Percentiles rank a stretch among this genome's conserved stretches.
These are phyloP conservation scores for Penicillium vulpinum DNA, from an alignment of 2,329 filamentous ascomycete species.

Conservation along the genomic window DNA sequence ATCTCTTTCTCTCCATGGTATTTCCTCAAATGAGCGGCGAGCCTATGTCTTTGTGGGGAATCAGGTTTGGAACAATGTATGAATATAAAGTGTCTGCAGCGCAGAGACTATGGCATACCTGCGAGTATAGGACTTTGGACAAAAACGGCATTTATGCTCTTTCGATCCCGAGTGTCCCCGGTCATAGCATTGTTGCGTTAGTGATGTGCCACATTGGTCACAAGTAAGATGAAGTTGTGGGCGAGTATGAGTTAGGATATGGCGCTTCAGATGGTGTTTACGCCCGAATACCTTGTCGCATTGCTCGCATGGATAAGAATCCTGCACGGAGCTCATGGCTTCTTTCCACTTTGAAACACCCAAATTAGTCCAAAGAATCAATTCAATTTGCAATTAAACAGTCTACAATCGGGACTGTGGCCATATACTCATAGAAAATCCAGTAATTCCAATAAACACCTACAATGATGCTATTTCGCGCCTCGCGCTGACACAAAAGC, in stretches of 20 bases:
- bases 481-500: background rate
- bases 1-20: background rate
- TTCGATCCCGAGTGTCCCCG: background rate
- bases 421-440: background rate
- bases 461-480: background rate
- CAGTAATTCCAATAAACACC: background rate
- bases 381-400: background rate
- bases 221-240: constrained; percentile 1
- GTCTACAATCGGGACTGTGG: background rate
- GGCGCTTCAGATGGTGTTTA: constrained; percentile 6
- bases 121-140: constrained; percentile 3
- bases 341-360: background rate
- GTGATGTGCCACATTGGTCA: background rate
- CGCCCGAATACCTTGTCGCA: constrained; percentile 4
- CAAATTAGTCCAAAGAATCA: background rate
- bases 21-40: background rate
- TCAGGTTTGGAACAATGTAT: background rate
- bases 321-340: background rate
- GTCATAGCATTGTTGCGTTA: constrained; percentile 1
- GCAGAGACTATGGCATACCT: background rate
- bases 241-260: constrained; percentile 3
- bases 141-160: background rate
- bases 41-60: background rate
- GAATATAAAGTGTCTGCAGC: background rate
- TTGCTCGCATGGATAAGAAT: constrained; percentile 1